These are phyloP conservation scores for Fennellomyces sp. DNA, from an alignment of 371 early-diverging fungal species.

Conservation along the genomic window DNA sequence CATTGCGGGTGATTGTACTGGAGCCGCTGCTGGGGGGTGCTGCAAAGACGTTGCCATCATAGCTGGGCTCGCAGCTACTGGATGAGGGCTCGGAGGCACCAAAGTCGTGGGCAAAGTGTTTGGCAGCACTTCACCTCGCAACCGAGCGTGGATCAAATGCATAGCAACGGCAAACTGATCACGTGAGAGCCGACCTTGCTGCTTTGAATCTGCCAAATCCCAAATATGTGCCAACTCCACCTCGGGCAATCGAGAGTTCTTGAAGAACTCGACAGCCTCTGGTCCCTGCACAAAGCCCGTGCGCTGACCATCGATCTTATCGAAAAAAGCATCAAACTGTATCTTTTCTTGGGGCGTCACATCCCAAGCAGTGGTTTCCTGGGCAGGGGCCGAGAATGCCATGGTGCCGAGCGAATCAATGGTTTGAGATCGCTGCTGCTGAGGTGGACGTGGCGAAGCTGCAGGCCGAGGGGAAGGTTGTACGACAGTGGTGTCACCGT, in stretches of 20 bases:
- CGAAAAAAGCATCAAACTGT: conserved; percentile 75
- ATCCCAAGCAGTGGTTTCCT: conserved; percentile 60
- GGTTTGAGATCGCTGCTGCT: conserved; percentile 31
- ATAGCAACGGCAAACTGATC: conserved; percentile 96
- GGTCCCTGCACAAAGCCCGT: conserved; percentile 41
- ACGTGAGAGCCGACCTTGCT: conserved; percentile 78
- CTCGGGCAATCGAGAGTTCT: conserved; percentile 77
- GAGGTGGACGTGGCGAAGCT: neutral
- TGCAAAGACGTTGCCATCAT: conserved; percentile 1
- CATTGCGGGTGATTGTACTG: neutral
- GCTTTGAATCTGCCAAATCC: conserved; percentile 78
- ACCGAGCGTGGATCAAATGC: conserved; percentile 84
- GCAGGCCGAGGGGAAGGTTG: neutral
- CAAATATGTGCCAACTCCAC: conserved; percentile 82
- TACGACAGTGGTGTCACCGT: neutral
- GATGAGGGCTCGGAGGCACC: conserved; percentile 32
- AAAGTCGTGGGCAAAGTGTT: conserved; percentile 60
- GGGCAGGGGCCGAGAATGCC: conserved; percentile 28
- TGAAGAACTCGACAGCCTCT: conserved; percentile 82
- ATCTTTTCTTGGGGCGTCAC: conserved; percentile 69
- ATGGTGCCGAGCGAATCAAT: conserved; percentile 44
- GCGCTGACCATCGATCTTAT: conserved; percentile 58
- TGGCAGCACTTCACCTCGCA: conserved; percentile 77
- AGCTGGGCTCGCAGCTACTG: neutral
- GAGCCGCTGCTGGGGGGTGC: neutral